Evolutionary conservation across 805 yeast species (phyloP).

Genomic region (Kregervanrija fluxuum): DNA sequence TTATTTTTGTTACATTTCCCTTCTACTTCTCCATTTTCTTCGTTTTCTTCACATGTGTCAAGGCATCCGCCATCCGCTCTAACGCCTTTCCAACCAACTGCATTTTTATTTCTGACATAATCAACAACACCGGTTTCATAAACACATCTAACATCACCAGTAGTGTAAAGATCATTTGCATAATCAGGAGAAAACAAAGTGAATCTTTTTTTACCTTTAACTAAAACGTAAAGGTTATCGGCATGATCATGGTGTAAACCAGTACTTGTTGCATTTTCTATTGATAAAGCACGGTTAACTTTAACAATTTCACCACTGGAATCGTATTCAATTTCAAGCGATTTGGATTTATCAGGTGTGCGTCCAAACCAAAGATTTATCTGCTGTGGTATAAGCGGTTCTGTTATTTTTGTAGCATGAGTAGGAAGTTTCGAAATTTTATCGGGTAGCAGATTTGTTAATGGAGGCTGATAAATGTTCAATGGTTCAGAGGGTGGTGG

Average conservation of each 20-base stretch:
- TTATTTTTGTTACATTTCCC: constrained; percentile 7
- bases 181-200: constrained; percentile 60
- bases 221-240: constrained; percentile 60
- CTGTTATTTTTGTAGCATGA: constrained; percentile 7
- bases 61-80: constrained; percentile 48
- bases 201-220: constrained; percentile 57
- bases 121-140: constrained; percentile 63
- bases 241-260: constrained; percentile 81
- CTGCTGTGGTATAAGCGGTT: constrained; percentile 52
- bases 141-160: constrained; percentile 50
- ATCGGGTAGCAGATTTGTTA: constrained; percentile 32
- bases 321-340: constrained; percentile 21
- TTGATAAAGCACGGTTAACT: constrained; percentile 46
- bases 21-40: constrained; percentile 21
- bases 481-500: neutral
- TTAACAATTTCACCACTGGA: neutral
- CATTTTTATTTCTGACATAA: constrained; percentile 43
- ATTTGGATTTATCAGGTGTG: constrained; percentile 4
- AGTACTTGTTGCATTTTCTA: constrained; percentile 46
- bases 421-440: constrained; percentile 33
- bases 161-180: constrained; percentile 51
- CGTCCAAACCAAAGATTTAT: constrained; percentile 69
- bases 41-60: constrained; percentile 12
- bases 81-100: constrained; percentile 58
- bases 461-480: constrained; percentile 32